Percentiles rank a stretch among this genome's conserved stretches.
Conservation (phyloP, 2,329 filamentous ascomycete genomes). For the Xylariales sp. region DNA sequence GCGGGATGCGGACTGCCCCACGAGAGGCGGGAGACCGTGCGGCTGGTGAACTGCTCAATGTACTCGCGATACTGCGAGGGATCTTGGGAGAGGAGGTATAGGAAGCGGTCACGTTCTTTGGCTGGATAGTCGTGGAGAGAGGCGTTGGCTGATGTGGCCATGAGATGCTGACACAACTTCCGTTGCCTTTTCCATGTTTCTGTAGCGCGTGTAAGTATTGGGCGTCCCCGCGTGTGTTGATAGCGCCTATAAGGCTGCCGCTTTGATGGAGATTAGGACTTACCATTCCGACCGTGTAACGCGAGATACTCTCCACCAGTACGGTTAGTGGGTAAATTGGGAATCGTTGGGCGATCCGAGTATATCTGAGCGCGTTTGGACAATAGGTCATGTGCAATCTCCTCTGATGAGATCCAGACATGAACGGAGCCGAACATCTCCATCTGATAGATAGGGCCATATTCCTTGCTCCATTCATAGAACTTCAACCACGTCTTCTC, state of each 20-base stretch:
- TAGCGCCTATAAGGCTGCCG: neutral
- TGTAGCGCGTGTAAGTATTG: slow-evolving; percentile 13
- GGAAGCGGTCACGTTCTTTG: slow-evolving; percentile 39
- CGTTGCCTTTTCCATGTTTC: slow-evolving; percentile 46
- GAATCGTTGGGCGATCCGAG: slow-evolving; percentile 42
- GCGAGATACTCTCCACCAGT: slow-evolving; percentile 43
- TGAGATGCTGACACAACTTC: slow-evolving; percentile 39
- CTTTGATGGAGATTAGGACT: neutral
- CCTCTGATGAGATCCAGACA: slow-evolving; percentile 43
- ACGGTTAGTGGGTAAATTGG: slow-evolving; percentile 42
- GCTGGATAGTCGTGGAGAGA: slow-evolving; percentile 38
- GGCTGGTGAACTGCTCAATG: slow-evolving; percentile 42
- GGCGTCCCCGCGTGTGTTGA: too few relatives aligned
- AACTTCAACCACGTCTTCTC: slow-evolving; percentile 42
- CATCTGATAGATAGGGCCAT: slow-evolving; percentile 42
- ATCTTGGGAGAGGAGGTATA: slow-evolving; percentile 35
- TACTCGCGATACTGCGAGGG: slow-evolving; percentile 39
- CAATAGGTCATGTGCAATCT: slow-evolving; percentile 40
- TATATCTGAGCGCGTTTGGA: slow-evolving; percentile 37
- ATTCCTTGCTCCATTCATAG: slow-evolving; percentile 41
- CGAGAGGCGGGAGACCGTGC: slow-evolving; percentile 39
- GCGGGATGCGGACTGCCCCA: slow-evolving; percentile 41
- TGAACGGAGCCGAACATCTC: slow-evolving; percentile 41
- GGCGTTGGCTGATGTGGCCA: slow-evolving; percentile 31
- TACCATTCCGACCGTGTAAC: slow-evolving; percentile 38